Base-by-base conservation (phyloP, 495 filamentous ascomycete genomes). In the Trichoderma erinaceum region DNA sequence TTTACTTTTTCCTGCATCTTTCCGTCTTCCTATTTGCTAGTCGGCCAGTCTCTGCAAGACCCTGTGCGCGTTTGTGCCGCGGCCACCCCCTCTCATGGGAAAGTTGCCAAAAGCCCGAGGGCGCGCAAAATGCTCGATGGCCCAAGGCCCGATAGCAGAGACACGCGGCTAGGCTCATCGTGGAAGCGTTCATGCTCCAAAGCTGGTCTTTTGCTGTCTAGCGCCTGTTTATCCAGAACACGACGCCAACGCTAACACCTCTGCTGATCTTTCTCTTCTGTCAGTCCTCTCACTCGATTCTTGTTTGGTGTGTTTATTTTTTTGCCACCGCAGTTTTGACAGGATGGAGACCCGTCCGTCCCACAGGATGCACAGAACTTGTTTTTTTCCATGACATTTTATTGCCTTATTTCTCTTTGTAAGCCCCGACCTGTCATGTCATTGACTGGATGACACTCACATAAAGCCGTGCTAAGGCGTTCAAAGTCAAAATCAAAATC, bases 261-360 rank as follows among this genome's bases (percentile, higher is more conserved):
- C 56, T 61, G 56, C 56, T 61, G 56, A 61, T 61, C 56, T 15
- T 38, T 38, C 35, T 29, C 1, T 29, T 25, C 8, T 29, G 25
- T 61, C 27, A n/a, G n/a, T n/a, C 25, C 27, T 61, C 4, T 13
- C 27, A 10, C 56, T 15, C 27, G 56, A 23, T 32, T 61, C n/a
- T 2, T 32, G 11, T 12, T 0, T 4, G 56, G 6, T 27, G 8
- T 6, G 4, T 23, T 58, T 58, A 25, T 23, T 11, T 27, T 29
- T 27, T 61, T 21, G 56, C 56, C 56, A 61, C 56, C 56, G 56
- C 56, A 61, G 27, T 21, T 32, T 15, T 48, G 44, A 48, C 44
- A 38, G 35, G 35, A 38, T 38, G 35, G 35, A 38, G 35, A 38
- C 35, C 35, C 35, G 35, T 38, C 35, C 35, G 35, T 38, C 35